Evolutionary conservation across 139 green algal species (phyloP), one percentile per base, ranked within the genome.

Genomic region (Volvox reticuliferus): DNA sequence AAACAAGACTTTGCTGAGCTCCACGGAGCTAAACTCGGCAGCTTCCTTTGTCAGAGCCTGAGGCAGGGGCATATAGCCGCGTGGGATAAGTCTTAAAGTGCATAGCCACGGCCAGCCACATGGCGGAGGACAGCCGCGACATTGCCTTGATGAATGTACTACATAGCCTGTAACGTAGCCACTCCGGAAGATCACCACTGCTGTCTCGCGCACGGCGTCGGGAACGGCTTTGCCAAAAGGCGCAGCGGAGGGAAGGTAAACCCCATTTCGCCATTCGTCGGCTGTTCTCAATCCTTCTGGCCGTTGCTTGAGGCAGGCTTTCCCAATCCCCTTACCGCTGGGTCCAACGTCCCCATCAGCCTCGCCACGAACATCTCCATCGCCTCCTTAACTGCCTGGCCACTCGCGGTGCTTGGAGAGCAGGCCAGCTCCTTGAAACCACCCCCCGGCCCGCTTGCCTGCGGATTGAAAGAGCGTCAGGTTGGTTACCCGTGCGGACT

Each of bases 341-440:
- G 68, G 76, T 96, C 92, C 36, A 28, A 21, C 0, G 87, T 94
- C 33, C 93, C 93, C 91, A 99, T 93, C 30, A 98, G 90, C 37
- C 96, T 82, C 84, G 95, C 83, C 35, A 99, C 94, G 82, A 99
- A 98, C 5, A 93, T 17, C 89, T 97, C 97, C 96, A 99, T 99
- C 0, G 97, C 97, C 35, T 98, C 96, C 30, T 95, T 69, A 19
- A 97, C 96, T n/a, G 98, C 97, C 55, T 95, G 88, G 50, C 93
- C 93, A 35, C 71, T 85, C 76, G 76, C 22, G 73, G n/a, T 76
- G 85, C 5, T 76, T 68, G 86, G 86, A 30, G 87, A 91, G 87
- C 87, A 86, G 76, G 87, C 86, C 44, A 85, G 71, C 67, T 88
- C 86, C 69, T 91, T 90, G 69, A 90, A 90, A 32, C 86, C 73